Percentiles rank a stretch among this genome's conserved stretches.
These are phyloP conservation scores for Myriosclerotinia curreyana DNA, from an alignment of 2,329 filamentous ascomycete genomes.

Conservation along the genomic window DNA sequence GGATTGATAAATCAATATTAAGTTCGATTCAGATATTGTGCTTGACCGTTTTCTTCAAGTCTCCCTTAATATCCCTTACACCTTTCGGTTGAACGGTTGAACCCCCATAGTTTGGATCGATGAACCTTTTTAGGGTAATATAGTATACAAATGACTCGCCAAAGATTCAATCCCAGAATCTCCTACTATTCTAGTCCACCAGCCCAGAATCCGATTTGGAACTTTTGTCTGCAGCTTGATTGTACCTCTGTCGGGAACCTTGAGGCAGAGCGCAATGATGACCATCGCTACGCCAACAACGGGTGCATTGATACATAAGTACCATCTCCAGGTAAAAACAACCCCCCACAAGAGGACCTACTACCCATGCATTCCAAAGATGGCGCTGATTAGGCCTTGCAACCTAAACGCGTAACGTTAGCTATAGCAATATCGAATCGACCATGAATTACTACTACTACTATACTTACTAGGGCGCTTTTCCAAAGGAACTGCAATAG, in stretches of 20 bases:
- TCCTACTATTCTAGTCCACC: background rate
- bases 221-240: background rate
- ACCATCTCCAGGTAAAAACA: conserved; percentile 10
- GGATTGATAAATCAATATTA: background rate
- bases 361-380: conserved; percentile 14
- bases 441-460: no score
- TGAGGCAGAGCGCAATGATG: conserved; percentile 1
- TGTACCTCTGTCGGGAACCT: conserved; percentile 4
- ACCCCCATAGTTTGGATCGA: background rate
- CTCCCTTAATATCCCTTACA: background rate
- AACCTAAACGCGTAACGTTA: background rate
- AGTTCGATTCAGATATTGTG: background rate
- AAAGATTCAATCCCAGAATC: background rate
- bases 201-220: background rate
- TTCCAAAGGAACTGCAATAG: background rate
- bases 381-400: conserved; percentile 4
- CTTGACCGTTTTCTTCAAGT: background rate
- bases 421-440: no score
- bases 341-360: conserved; percentile 25
- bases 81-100: background rate
- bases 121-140: background rate
- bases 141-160: background rate
- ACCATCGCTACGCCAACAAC: background rate
- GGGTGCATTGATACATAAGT: conserved; percentile 10
- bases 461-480: background rate